Conservation (phyloP, 805 yeast species). For the Candida chilensis region DNA sequence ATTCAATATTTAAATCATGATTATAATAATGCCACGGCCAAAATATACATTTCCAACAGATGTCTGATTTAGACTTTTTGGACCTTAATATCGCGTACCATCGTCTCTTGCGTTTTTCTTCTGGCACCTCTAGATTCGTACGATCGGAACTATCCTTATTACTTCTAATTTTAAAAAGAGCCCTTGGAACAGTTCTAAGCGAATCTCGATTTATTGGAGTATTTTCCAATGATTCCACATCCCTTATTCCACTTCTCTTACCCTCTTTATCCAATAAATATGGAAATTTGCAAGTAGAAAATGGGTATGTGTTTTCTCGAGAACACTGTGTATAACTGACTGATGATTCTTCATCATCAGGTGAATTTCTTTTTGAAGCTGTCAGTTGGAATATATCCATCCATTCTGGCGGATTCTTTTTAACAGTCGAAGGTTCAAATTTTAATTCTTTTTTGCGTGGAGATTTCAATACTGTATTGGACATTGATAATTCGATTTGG, state of each 20-base stretch:
- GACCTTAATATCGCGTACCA: too few relatives aligned
- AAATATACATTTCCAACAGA: background rate
- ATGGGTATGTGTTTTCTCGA: background rate
- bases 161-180: too few relatives aligned
- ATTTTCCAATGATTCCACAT: background rate
- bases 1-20: too few relatives aligned
- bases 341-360: background rate
- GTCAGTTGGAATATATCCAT: background rate
- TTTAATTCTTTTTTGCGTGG: background rate
- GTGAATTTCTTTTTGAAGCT: background rate
- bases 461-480: background rate
- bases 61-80: too few relatives aligned
- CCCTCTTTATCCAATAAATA: too few relatives aligned
- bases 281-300: background rate
- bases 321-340: too few relatives aligned
- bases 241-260: too few relatives aligned
- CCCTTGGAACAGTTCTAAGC: too few relatives aligned
- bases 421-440: background rate
- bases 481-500: background rate
- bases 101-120: background rate
- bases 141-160: too few relatives aligned
- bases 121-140: background rate
- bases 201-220: background rate
- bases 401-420: background rate
- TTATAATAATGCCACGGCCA: constrained; percentile 1